Evolutionary conservation across 108 stramenopile genomes (phyloP).

Genomic region (Pseudonitzschia delicatissima): DNA sequence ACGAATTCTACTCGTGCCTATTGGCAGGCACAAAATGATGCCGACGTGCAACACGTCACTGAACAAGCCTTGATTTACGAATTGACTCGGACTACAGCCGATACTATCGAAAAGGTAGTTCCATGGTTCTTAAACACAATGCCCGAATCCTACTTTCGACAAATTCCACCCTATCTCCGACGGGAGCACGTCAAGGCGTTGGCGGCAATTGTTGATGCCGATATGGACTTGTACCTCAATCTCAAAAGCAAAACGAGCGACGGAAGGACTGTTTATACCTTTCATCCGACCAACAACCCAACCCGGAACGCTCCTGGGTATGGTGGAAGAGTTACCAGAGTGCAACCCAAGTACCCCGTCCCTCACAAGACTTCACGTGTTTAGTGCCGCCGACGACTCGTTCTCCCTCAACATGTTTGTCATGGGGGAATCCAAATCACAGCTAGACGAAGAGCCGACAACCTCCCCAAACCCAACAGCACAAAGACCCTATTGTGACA

Average conservation of each 20-base stretch:
- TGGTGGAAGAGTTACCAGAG: conserved; percentile 64
- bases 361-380: conserved; percentile 81
- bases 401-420: conserved; percentile 93
- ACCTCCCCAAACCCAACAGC: not conserved
- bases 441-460: not conserved
- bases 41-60: conserved; percentile 77
- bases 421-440: conserved; percentile 48
- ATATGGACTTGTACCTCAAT: conserved; percentile 76
- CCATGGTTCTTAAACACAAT: conserved; percentile 96
- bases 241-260: conserved; percentile 64
- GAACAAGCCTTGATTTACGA: conserved; percentile 65
- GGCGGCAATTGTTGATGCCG: conserved; percentile 77
- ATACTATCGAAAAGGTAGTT: conserved; percentile 79
- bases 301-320: conserved; percentile 70
- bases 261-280: conserved; percentile 72
- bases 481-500: not conserved
- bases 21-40: conserved; percentile 77
- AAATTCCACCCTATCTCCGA: conserved; percentile 87
- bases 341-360: conserved; percentile 45
- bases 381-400: conserved; percentile 78
- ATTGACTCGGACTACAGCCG: conserved; percentile 62
- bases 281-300: conserved; percentile 84
- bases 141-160: conserved; percentile 90
- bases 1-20: not conserved
- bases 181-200: conserved; percentile 97